Base-by-base conservation (phyloP, 2,329 filamentous ascomycete genomes). In the Neopestalotiopsis clavispora region DNA sequence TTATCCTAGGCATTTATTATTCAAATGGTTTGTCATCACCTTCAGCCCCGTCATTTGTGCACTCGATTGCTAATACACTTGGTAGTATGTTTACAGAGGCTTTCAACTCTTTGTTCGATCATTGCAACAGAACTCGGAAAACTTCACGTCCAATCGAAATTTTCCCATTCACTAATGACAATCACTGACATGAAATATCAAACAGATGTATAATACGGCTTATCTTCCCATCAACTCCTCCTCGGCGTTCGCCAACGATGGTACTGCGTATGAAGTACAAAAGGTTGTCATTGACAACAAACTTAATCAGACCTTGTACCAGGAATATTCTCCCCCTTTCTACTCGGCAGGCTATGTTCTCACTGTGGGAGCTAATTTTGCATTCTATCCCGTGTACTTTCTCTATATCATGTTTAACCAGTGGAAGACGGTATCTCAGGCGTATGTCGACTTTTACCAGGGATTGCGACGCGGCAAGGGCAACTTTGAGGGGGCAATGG, bases 201-300 rank as follows among this genome's bases (percentile, higher is more conserved):
- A 17, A 17, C 14, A 49, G 45, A 81, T 80, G 38, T 81, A 80
- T 70, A 78, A 81, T 68, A 80, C 83, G 0, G 82, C 79, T 0
- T 86, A 83, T 58, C 76, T 86, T 4, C 84, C 84, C 6, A 84
- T 85, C 73, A 86, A 86, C 56, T 67, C 65, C 14, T 67, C 65
- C 20, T 67, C 76, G 0, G 83, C 83, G 23, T 86, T 84, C 56
- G 80, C 83, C 62, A 84, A 86, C 68, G 80, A 80, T 3, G 83
- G 79, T 1, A 79, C 74, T 0, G 71, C 75, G 0, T 86, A 84
- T 69, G 78, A 80, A 10, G 81, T 84, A 3, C 75, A 78, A 49
- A 80, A 77, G 4, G 77, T 83, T 5, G 76, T 82, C 12, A 74
- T 78, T 10, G 75, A 81, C 69, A 81, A 82, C 68, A 77, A 75